Percentiles rank a stretch among this genome's conserved stretches.
These are phyloP conservation scores for Plasmopara viticola DNA, from an alignment of 352 stramenopile genomes.

Conservation along the genomic window DNA sequence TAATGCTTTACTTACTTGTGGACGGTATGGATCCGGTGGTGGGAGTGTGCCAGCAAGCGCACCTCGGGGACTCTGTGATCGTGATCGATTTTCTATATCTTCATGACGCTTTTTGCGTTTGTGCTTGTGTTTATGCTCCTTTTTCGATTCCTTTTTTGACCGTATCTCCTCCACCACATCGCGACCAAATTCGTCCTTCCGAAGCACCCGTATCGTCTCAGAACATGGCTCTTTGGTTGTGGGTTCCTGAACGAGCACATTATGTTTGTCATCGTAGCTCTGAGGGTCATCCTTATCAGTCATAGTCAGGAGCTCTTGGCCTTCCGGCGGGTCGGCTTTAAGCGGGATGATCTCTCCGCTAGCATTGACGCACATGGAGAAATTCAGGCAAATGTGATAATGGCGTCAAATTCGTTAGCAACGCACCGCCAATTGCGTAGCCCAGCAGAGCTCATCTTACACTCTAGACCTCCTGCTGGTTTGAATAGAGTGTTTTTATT, in stretches of 20 bases:
- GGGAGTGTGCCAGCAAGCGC: slow-evolving; percentile 37
- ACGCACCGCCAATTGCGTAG: slow-evolving; percentile 38
- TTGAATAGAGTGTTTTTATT: no score
- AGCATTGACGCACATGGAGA: slow-evolving; percentile 1
- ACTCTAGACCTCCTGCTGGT: no score
- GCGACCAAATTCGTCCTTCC: slow-evolving; percentile 80
- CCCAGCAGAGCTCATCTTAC: slow-evolving; percentile 21
- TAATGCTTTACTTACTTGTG: slow-evolving; percentile 29
- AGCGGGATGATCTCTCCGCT: slow-evolving; percentile 31
- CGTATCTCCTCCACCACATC: slow-evolving; percentile 25
- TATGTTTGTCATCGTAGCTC: background rate
- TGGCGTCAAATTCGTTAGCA: background rate
- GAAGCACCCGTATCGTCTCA: slow-evolving; percentile 21
- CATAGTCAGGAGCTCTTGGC: background rate
- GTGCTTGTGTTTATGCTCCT: slow-evolving; percentile 18
- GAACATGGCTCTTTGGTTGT: background rate
- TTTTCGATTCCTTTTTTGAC: slow-evolving; percentile 7
- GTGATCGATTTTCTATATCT: slow-evolving; percentile 15
- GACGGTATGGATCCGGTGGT: slow-evolving; percentile 53
- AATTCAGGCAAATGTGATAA: background rate
- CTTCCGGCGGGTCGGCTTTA: background rate
- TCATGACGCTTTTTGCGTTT: slow-evolving; percentile 18
- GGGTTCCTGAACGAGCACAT: background rate
- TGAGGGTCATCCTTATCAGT: background rate
- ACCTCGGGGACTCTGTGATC: slow-evolving; percentile 20